Evolutionary conservation across 2,329 filamentous ascomycete genomes (phyloP).

Genomic region (Fusarium palustre): DNA sequence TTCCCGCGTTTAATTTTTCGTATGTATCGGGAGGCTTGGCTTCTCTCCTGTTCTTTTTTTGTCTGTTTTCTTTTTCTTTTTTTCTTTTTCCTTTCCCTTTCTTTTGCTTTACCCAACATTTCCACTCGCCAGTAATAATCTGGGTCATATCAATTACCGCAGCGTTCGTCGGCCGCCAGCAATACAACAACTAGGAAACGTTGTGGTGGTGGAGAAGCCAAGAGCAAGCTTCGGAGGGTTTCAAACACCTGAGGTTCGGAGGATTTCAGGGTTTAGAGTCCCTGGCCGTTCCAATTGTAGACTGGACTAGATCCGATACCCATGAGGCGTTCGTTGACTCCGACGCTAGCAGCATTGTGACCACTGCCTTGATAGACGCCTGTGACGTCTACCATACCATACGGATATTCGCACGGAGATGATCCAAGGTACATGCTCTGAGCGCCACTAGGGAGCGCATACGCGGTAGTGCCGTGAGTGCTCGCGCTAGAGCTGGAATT

Average conservation of each 20-base stretch:
- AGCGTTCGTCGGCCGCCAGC: constrained; percentile 13
- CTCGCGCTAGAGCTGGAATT: constrained; percentile 22
- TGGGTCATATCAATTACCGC: neutral
- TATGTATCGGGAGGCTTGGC: neutral
- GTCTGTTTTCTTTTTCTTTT: neutral
- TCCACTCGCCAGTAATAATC: neutral
- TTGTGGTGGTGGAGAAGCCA: constrained; percentile 18
- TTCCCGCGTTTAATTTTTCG: neutral
- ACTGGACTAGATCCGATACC: constrained; percentile 26
- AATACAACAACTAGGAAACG: constrained; percentile 19
- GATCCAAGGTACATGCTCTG: constrained; percentile 37
- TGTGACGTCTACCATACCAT: constrained; percentile 44
- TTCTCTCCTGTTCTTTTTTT: constrained; percentile 5
- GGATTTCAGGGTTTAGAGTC: constrained; percentile 29
- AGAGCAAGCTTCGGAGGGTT: neutral
- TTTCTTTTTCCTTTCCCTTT: neutral
- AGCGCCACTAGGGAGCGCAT: constrained; percentile 36
- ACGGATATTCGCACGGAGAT: constrained; percentile 44
- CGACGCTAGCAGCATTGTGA: constrained; percentile 29
- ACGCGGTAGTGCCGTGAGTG: constrained; percentile 25
- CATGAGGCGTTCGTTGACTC: constrained; percentile 40
- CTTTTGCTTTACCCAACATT: neutral
- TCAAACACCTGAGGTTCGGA: constrained; percentile 6
- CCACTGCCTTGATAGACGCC: constrained; percentile 42
- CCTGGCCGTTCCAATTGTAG: constrained; percentile 39